Percentiles rank a stretch among this genome's conserved stretches.
Evolutionary conservation across 148 eudicot species (phyloP).

Genomic region (Heliamphora exappendiculata): DNA sequence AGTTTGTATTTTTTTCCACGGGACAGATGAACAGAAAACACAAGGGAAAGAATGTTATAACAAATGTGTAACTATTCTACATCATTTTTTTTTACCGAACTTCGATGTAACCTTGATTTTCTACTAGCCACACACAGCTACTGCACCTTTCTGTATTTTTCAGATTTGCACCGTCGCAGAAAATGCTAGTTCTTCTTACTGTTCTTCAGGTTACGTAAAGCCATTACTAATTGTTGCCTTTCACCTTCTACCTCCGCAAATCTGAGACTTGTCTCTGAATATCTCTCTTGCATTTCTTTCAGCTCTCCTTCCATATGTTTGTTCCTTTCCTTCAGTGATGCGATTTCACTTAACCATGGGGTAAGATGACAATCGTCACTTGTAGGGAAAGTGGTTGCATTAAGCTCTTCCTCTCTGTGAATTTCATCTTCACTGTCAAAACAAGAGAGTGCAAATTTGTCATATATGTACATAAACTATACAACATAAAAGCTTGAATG

Average conservation of each 20-base stretch:
- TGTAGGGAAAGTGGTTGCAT: neutral
- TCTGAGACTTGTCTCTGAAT: conserved; percentile 87
- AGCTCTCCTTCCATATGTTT: conserved; percentile 69
- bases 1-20: neutral
- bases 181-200: conserved; percentile 37
- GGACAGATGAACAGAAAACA: neutral
- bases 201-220: conserved; percentile 65
- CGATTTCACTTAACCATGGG: conserved; percentile 39
- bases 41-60: conserved; percentile 1
- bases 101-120: neutral
- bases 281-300: conserved; percentile 85
- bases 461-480: neutral
- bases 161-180: neutral
- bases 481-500: neutral
- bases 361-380: conserved; percentile 24
- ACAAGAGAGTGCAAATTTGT: neutral
- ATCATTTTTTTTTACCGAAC: neutral
- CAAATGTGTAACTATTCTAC: conserved; percentile 5
- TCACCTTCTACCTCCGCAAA: conserved; percentile 99
- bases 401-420: conserved; percentile 17
- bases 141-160: conserved; percentile 1
- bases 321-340: conserved; percentile 53
- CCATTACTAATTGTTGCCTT: conserved; percentile 82
- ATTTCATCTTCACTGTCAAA: conserved; percentile 6
- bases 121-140: neutral